phyloP scores from a whole-genome alignment of 2,329 filamentous ascomycete genomes.

The Magnaporthales sp. region DNA sequence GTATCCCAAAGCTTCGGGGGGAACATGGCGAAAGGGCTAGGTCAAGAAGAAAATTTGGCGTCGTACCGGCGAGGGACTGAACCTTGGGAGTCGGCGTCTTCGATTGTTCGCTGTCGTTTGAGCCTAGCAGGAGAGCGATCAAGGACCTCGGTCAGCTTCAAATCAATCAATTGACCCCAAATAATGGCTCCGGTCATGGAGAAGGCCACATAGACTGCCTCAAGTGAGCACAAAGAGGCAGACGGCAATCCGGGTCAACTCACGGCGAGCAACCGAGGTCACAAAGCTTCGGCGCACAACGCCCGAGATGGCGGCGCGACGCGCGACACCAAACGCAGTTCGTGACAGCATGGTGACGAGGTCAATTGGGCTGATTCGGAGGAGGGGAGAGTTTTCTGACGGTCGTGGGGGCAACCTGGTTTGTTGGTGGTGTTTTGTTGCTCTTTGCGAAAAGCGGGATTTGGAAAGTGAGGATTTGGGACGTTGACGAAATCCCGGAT shows the following conservation, averaged over 20 bases:
- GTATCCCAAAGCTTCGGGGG: not conserved
- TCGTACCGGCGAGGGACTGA: conserved; percentile 4
- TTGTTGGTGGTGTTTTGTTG: not conserved
- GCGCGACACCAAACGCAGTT: conserved; percentile 50
- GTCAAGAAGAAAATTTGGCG: not conserved
- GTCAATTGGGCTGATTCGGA: not conserved
- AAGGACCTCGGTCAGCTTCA: not conserved
- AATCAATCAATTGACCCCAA: not conserved
- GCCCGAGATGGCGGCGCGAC: conserved; percentile 47
- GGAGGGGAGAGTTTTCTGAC: not conserved
- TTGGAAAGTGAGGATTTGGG: not conserved
- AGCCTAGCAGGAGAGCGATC: not conserved
- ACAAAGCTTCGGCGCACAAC: conserved; percentile 50
- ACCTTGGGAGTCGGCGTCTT: conserved; percentile 1
- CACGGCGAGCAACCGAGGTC: conserved; percentile 54
- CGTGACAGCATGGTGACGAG: conserved; percentile 42
- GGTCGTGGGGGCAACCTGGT: not conserved
- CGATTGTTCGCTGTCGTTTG: not conserved
- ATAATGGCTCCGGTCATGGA: not conserved
- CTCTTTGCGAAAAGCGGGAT: conserved; percentile 1
- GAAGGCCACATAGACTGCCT: not conserved
- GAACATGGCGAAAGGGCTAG: not conserved
- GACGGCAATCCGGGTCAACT: conserved; percentile 16
- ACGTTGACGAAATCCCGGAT: not conserved
- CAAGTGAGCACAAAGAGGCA: not conserved